phyloP scores from a whole-genome alignment of 768 basidiomycete genomes.

The Collybia mongolica region DNA sequence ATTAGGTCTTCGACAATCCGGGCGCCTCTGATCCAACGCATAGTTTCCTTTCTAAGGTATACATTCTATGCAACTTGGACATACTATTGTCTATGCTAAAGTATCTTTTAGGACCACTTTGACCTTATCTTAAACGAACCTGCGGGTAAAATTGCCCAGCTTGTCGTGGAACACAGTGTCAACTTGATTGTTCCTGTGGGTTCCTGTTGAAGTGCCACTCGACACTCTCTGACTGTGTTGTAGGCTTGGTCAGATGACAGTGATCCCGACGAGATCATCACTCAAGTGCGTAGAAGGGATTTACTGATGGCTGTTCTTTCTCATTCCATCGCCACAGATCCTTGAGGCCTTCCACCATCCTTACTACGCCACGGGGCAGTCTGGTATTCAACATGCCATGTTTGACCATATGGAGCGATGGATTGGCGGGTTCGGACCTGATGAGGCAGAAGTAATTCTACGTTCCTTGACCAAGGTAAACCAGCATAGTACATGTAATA shows the following conservation, averaged over 20 bases:
- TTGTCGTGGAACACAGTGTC: conserved; percentile 63
- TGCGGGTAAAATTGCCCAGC: conserved; percentile 68
- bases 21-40: conserved; percentile 68
- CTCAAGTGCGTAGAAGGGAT: conserved; percentile 30
- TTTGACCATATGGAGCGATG: conserved; percentile 53
- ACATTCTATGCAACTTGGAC: background rate
- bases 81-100: conserved; percentile 1
- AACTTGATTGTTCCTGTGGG: conserved; percentile 53
- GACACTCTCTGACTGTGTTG: background rate
- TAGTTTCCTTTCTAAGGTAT: conserved; percentile 67
- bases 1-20: conserved; percentile 65
- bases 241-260: conserved; percentile 50
- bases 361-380: conserved; percentile 54
- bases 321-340: conserved; percentile 30
- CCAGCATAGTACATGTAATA: background rate
- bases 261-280: conserved; percentile 43
- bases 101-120: conserved; percentile 58
- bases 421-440: conserved; percentile 45
- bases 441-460: conserved; percentile 43
- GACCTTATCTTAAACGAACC: conserved; percentile 71
- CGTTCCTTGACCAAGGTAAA: conserved; percentile 52
- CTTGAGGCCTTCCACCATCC: conserved; percentile 72
- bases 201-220: background rate
- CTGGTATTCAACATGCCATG: conserved; percentile 60
- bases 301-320: background rate